Conservation (phyloP, 2,329 filamentous ascomycete genomes). For the Aspergillus quadricinctus region DNA sequence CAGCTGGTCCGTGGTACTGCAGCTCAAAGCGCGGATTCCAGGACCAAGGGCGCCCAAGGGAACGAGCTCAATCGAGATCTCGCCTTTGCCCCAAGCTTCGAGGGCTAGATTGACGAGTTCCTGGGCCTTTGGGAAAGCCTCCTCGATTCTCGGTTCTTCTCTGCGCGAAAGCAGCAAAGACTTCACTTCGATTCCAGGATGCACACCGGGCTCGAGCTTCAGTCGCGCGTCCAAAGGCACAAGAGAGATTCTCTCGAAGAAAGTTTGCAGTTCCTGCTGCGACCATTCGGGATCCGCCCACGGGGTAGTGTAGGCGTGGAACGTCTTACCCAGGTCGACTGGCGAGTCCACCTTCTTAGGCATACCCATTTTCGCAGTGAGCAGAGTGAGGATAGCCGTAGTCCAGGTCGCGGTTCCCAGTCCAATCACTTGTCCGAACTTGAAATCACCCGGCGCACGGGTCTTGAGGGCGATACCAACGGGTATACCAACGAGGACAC, state of each 20-base stretch:
- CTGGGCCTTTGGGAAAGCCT: conserved; percentile 44
- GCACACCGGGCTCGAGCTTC: conserved; percentile 35
- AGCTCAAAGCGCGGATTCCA: conserved; percentile 33
- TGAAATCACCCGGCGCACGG: conserved; percentile 32
- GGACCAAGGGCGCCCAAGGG: conserved; percentile 29
- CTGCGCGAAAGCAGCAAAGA: conserved; percentile 38
- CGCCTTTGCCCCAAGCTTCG: conserved; percentile 28
- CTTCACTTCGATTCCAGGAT: conserved; percentile 45
- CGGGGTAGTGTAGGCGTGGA: conserved; percentile 43
- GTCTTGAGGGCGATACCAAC: conserved; percentile 44
- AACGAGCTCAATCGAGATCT: conserved; percentile 33
- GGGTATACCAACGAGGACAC: conserved; percentile 44
- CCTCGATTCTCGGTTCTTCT: conserved; percentile 27
- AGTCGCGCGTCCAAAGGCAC: conserved; percentile 42
- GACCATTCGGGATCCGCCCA: conserved; percentile 46
- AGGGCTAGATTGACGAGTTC: conserved; percentile 32
- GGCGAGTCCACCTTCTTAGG: conserved; percentile 38
- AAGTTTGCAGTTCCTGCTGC: conserved; percentile 48
- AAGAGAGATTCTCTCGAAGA: conserved; percentile 41
- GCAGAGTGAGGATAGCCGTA: conserved; percentile 47
- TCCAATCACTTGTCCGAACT: conserved; percentile 46
- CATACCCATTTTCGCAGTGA: conserved; percentile 47
- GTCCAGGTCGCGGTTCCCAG: conserved; percentile 50
- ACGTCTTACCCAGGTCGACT: conserved; percentile 31
- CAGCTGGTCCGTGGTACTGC: conserved; percentile 22